Conservation (phyloP, 495 filamentous ascomycete genomes). For the Parathielavia appendiculata region DNA sequence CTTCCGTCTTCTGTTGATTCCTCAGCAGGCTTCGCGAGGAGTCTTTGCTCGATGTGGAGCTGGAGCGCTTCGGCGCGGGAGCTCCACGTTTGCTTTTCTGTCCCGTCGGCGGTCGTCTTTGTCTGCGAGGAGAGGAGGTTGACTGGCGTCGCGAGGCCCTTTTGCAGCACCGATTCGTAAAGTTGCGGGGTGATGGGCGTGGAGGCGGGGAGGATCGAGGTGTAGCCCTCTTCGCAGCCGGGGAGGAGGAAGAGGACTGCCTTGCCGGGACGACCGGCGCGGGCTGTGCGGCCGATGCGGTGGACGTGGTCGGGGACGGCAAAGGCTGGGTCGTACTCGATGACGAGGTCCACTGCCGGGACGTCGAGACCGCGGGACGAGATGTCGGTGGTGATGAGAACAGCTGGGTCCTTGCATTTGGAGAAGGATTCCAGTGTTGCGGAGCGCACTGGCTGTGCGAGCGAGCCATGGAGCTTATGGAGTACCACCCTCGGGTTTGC, state of each 20-base stretch:
- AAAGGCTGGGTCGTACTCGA: conserved; percentile 94
- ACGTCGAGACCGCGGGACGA: conserved; percentile 91
- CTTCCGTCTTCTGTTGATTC: conserved; percentile 12
- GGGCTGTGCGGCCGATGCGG: conserved; percentile 88
- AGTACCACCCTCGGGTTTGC: conserved; percentile 56
- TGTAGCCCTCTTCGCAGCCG: conserved; percentile 85
- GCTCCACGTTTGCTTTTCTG: conserved; percentile 37
- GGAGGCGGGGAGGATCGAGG: conserved; percentile 57
- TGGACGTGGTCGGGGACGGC: conserved; percentile 87
- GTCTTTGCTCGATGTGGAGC: conserved; percentile 45
- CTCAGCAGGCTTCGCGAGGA: conserved; percentile 30
- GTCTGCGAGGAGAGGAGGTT: conserved; percentile 30
- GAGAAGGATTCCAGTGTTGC: conserved; percentile 77
- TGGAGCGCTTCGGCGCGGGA: conserved; percentile 45
- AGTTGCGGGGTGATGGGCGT: conserved; percentile 35
- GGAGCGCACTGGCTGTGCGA: conserved; percentile 79
- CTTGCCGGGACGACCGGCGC: conserved; percentile 83
- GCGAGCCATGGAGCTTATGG: conserved; percentile 91
- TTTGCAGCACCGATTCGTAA: conserved; percentile 49
- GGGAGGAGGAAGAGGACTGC: conserved; percentile 86
- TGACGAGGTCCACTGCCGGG: conserved; percentile 84
- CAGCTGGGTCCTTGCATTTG: conserved; percentile 55
- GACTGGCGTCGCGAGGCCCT: conserved; percentile 46
- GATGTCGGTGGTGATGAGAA: conserved; percentile 92
- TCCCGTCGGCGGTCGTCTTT: not conserved